Evolutionary conservation across 441 rosid species (phyloP).

Genomic region (Sinapis alba): DNA sequence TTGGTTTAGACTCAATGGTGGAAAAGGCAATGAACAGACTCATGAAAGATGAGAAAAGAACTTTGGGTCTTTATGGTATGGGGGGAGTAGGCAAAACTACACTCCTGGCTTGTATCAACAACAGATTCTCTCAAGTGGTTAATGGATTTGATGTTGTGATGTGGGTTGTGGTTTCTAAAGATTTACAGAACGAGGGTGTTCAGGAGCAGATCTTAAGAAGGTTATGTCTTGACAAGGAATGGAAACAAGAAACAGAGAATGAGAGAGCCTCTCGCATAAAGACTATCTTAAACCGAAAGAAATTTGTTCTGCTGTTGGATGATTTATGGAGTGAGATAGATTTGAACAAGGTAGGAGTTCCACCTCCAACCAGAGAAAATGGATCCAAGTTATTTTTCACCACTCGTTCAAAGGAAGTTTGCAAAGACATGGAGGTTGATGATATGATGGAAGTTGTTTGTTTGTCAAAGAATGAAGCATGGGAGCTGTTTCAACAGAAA

Average conservation of each 20-base stretch:
- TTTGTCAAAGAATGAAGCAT: not conserved
- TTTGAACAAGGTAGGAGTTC: not conserved
- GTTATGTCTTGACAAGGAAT: not conserved
- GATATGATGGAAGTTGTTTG: not conserved
- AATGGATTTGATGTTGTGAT: not conserved
- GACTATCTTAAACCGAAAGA: not conserved
- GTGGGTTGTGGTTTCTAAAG: not conserved
- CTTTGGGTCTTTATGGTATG: not conserved
- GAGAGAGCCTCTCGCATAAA: not conserved
- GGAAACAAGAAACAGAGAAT: not conserved
- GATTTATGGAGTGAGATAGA: not conserved
- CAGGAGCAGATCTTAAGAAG: conserved; percentile 1
- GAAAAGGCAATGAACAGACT: not conserved
- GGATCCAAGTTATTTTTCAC: conserved; percentile 1
- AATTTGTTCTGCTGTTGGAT: not conserved
- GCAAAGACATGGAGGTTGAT: not conserved
- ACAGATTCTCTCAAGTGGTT: not conserved
- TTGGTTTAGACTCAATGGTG: not conserved
- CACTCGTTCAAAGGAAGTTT: not conserved
- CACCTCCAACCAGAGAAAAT: not conserved
- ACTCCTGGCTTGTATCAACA: not conserved
- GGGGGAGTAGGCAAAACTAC: conserved; percentile 1
- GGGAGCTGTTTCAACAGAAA: not conserved
- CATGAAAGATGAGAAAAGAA: not conserved
- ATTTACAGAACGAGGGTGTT: not conserved